Base-by-base conservation (phyloP, 2,329 filamentous ascomycete genomes). In the Hypomyces perniciosus region DNA sequence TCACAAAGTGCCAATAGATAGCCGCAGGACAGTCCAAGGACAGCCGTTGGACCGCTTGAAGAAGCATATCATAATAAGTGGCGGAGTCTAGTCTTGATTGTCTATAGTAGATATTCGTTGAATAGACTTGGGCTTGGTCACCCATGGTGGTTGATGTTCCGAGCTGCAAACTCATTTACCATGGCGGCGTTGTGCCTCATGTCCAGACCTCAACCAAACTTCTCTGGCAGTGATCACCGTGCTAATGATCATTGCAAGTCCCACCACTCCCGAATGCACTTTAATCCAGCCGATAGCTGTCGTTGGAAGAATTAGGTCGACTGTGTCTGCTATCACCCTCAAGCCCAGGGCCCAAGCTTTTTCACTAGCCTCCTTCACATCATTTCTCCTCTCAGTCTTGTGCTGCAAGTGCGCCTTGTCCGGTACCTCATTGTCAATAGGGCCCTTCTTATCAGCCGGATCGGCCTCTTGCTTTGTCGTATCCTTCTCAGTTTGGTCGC, bases 231-330 rank as follows among this genome's bases (percentile, higher is more conserved):
- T 50, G 48, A 45, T 41, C 29, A n/a, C 42, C 10, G 48, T 50
- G 29, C 48, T 50, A 20, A 52, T 48, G 27, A 52, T 40, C 76
- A 84, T 85, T 7, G 76, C 75, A 9, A 76, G 50, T 1, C 80
- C 83, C 1, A 87, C 76, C 1, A 73, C 68, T 3, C 78, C 72
- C 0, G 74, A 66, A 8, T 74, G 69, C 1, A 76, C 68, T 0
- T 72, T 64, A 28, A 84, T 66, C 84, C 84, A 87, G 0, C 82
- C 82, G 10, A 87, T 66, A 1, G 77, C 69, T 5, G 71, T 69
- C 0, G 79, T 79, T 0, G 86, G 86, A 31, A 87, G 70, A 4
- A 83, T 60, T 43, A 87, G 62, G 62, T 90, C 86, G 46, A 85
- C 73, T 6, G 68, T 57, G 60, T 87, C 81, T 1, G 80, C 73